Percentiles rank a stretch among this genome's conserved stretches.
phyloP scores from a whole-genome alignment of 306 rosid genomes.

The Comarum palustre region DNA sequence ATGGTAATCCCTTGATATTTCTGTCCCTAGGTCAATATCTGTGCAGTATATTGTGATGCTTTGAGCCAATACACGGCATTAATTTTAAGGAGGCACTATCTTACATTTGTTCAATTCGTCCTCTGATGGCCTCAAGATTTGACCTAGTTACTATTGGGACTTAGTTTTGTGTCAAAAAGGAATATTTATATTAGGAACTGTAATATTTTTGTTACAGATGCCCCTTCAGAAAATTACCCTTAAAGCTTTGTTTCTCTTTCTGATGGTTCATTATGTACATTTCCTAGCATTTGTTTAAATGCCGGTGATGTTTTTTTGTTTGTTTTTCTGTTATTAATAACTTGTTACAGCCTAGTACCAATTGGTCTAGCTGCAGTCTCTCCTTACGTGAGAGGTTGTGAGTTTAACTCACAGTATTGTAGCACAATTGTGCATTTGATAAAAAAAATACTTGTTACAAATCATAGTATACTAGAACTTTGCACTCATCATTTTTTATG shows the following conservation, averaged over 20 bases:
- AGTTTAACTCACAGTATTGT: too few species aligned
- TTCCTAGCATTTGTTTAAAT: neutral
- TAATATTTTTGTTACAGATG: neutral
- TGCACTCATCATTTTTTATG: neutral
- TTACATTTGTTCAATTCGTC: neutral
- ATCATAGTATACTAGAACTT: too few species aligned
- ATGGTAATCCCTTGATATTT: slow-evolving; percentile 40
- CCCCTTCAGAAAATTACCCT: neutral
- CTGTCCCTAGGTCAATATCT: neutral
- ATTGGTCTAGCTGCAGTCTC: too few species aligned
- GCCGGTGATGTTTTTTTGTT: neutral
- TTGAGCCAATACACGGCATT: neutral
- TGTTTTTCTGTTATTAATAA: neutral
- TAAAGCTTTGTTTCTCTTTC: neutral
- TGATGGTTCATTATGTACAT: slow-evolving; percentile 5
- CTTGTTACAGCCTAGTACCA: too few species aligned
- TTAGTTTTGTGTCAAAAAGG: neutral
- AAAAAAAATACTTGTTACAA: too few species aligned
- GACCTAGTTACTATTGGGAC: neutral
- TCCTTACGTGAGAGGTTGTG: too few species aligned
- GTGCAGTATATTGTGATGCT: neutral
- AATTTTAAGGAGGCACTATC: neutral
- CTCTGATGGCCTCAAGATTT: neutral
- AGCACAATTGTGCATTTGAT: too few species aligned
- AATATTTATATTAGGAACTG: neutral